These are phyloP conservation scores for Protomyces gravidus DNA, from an alignment of 1,139 yeast species.

Conservation along the genomic window DNA sequence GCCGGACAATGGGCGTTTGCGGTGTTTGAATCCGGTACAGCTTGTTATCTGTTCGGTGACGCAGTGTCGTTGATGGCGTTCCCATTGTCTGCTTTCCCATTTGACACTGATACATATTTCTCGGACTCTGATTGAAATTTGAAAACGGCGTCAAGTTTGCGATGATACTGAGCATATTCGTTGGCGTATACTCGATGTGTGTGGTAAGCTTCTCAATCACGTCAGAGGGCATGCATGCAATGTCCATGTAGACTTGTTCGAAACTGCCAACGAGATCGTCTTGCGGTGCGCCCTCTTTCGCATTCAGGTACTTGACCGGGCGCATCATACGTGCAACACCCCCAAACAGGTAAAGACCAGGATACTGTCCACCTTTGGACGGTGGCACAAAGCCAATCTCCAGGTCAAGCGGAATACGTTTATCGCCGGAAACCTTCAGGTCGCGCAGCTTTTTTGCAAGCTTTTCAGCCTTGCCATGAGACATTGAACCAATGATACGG, in stretches of 20 bases:
- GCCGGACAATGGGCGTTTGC: constrained; percentile 95
- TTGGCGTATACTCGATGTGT: constrained; percentile 92
- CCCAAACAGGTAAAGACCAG: constrained; percentile 86
- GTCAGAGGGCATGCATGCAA: constrained; percentile 93
- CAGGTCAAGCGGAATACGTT: constrained; percentile 73
- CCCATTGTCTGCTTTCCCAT: constrained; percentile 99
- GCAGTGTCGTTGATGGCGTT: constrained; percentile 94
- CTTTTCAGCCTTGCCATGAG: constrained; percentile 79
- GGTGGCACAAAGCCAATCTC: constrained; percentile 97
- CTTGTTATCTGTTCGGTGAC: constrained; percentile 91
- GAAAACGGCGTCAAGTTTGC: constrained; percentile 97
- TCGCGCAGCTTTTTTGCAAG: constrained; percentile 86
- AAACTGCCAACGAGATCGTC: constrained; percentile 91
- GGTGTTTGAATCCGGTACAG: constrained; percentile 89
- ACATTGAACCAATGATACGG: constrained; percentile 85
- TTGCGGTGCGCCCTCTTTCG: constrained; percentile 42
- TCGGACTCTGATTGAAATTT: constrained; percentile 97
- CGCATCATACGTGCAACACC: constrained; percentile 94
- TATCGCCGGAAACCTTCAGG: constrained; percentile 64
- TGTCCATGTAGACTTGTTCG: constrained; percentile 94
- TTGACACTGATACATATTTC: constrained; percentile 99
- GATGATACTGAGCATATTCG: constrained; percentile 85
- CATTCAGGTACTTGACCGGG: constrained; percentile 82
- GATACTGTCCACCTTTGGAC: constrained; percentile 91
- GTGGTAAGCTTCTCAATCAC: constrained; percentile 74